Evolutionary conservation across 2,329 filamentous ascomycete species (phyloP).

Genomic region (Thielaviopsis populi): DNA sequence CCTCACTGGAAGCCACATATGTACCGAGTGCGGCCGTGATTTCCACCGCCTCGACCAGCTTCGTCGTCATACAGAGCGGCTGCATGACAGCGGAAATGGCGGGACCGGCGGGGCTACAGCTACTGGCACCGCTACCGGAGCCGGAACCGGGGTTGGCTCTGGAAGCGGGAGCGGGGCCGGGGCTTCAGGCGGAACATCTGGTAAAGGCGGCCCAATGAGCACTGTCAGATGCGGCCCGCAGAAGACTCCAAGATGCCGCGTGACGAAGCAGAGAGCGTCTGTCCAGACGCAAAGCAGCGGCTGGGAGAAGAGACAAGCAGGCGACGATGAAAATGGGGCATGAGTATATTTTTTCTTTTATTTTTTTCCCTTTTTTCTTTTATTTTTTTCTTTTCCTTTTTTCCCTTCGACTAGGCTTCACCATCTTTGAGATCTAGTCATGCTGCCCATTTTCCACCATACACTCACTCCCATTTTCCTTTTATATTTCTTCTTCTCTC

Average conservation of each 20-base stretch:
- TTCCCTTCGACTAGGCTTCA: background rate
- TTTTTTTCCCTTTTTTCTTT: background rate
- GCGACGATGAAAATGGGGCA: background rate
- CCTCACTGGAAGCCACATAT: constrained; percentile 36
- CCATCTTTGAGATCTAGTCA: too few species aligned
- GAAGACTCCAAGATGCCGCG: background rate
- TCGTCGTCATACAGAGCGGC: constrained; percentile 31
- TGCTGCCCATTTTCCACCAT: background rate
- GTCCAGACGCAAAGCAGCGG: background rate
- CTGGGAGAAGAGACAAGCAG: background rate
- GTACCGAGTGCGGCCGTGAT: constrained; percentile 38
- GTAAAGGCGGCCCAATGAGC: constrained; percentile 1
- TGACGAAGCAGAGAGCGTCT: background rate
- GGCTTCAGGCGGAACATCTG: background rate
- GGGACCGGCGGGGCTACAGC: background rate
- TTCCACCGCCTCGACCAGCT: constrained; percentile 48
- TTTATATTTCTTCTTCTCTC: background rate
- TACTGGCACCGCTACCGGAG: background rate
- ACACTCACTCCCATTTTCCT: background rate
- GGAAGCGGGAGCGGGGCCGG: constrained; percentile 4
- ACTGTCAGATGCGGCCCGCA: background rate
- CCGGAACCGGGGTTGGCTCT: background rate
- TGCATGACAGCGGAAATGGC: constrained; percentile 20
- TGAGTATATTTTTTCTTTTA: background rate
- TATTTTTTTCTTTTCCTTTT: background rate